Base-by-base conservation (phyloP, 2,329 filamentous ascomycete genomes). In the Cadophora sp. region DNA sequence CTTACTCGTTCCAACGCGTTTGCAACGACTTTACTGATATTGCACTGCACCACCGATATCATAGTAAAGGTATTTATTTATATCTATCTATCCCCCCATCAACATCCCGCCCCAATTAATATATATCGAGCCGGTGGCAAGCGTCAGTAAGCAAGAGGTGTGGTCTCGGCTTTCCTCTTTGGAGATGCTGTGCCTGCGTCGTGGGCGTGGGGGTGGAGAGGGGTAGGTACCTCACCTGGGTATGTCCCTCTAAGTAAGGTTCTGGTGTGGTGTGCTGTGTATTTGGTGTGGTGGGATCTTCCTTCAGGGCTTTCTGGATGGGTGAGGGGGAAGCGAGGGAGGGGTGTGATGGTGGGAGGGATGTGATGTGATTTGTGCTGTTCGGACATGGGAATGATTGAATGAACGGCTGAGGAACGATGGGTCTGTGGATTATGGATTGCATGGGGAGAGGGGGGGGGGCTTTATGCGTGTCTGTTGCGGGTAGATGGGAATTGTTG, bases 131-230 rank as follows among this genome's bases (percentile, higher is more conserved):
- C 27, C 13, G 50, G 50, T 53, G 24, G 50, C 50, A 33, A 53
- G 50, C 18, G 24, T 50, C 47, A 27, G 47, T 50, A 50, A 50
- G 47, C 22, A 50, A 48, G 20, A 50, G 22, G 48, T 22, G 24
- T 30, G 48, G 22, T 51, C 43, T 51, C 48, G 22, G 20, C 48
- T 51, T 51, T 18, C 48, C 24, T 51, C 24, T 51, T 51, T 51
- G 7, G 22, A n/a, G 43, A 18, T 0, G 3, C 16, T 53, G 50
- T 53, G 50, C 50, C 50, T 53, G 50, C 50, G 27, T 27, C 16
- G 16, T 6, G 27, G 24, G 24, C 18, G 50, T 53, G 50, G 50
- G 50, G 50, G 50, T 53, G 27, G 50, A n/a, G 50, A 53, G 50
- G 47, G 47, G 47, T 24, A 24, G 16, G 41, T 16, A 3, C 13